These are phyloP conservation scores for Panicum hallii DNA, from an alignment of 202 grass and related monocot genomes.

Conservation along the genomic window DNA sequence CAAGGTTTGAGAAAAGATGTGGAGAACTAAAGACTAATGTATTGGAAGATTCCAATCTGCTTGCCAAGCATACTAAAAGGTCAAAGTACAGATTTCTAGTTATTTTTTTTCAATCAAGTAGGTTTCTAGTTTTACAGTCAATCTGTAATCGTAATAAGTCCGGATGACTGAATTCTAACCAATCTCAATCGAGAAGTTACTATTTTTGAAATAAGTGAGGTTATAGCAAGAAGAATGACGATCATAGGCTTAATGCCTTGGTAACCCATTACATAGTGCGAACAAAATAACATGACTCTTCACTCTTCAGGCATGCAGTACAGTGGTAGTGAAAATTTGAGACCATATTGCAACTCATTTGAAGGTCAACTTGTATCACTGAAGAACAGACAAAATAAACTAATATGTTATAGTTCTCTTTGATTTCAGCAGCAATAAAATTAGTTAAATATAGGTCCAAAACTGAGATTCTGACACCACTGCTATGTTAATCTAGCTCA, in stretches of 20 bases:
- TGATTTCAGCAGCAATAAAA: slow-evolving; percentile 17
- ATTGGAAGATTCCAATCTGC: background rate
- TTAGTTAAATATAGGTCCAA: slow-evolving; percentile 6
- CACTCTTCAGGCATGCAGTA: background rate
- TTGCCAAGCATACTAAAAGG: slow-evolving; percentile 5
- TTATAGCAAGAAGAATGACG: slow-evolving; percentile 19
- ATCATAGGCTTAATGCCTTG: slow-evolving; percentile 5
- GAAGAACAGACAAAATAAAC: background rate
- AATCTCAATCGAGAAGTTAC: background rate
- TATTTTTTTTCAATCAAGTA: too few relatives aligned
- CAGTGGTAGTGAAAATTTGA: background rate
- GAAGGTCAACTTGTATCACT: slow-evolving; percentile 27
- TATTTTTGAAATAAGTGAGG: slow-evolving; percentile 1
- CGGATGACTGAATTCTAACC: background rate
- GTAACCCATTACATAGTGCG: background rate
- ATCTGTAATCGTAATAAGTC: slow-evolving; percentile 1
- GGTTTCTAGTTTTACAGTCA: slow-evolving; percentile 25
- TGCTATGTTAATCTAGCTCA: slow-evolving; percentile 3
- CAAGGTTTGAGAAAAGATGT: background rate
- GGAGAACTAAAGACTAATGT: slow-evolving; percentile 12
- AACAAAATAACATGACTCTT: background rate
- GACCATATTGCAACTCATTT: slow-evolving; percentile 30
- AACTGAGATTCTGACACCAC: background rate
- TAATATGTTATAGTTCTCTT: background rate
- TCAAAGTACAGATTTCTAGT: background rate